Evolutionary conservation across 1,284 basidiomycete species (phyloP), one percentile per base, ranked within the genome.

Genomic region (Cutaneotrichosporon arboriforme): DNA sequence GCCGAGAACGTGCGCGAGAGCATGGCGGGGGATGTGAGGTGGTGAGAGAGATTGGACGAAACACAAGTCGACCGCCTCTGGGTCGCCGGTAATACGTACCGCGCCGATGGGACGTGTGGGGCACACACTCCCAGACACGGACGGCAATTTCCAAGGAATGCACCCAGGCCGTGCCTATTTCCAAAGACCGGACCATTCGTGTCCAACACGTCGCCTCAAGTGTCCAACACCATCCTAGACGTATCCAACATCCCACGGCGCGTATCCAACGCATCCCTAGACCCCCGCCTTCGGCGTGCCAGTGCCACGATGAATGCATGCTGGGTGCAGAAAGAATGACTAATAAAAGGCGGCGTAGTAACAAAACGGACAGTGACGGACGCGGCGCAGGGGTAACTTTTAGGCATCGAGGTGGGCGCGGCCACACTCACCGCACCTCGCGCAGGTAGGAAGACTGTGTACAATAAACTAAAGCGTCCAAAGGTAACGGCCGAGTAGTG

Each of bases 1-100:
- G 39, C 39, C 39, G 39, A 26, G 17, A 35, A 17, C n/a, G 58
- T 47, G 52, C 54, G 61, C 33, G 55, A 40, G 49, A 36, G 39
- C 44, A n/a, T 37, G 17, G 33, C 23, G 44, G 22, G 23, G 8
- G 36, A 46, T 14, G 44, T 18, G 41, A 31, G 23, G 26, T 18
- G n/a, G 33, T 37, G 34, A 17, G 23, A 13, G 12, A 4, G 44
- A n/a, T 20, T 36, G n/a, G n/a, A n/a, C n/a, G n/a, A n/a, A n/a
- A n/a, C n/a, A n/a, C n/a, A n/a, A n/a, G n/a, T n/a, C n/a, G n/a
- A n/a, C n/a, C n/a, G n/a, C n/a, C n/a, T n/a, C n/a, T n/a, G n/a
- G n/a, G n/a, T n/a, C n/a, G n/a, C n/a, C n/a, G n/a, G n/a, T n/a
- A n/a, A n/a, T n/a, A n/a, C n/a, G n/a, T n/a, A n/a, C n/a, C n/a